Conservation (phyloP, 2,329 filamentous ascomycete species). For the Trichoderma polysporum region DNA sequence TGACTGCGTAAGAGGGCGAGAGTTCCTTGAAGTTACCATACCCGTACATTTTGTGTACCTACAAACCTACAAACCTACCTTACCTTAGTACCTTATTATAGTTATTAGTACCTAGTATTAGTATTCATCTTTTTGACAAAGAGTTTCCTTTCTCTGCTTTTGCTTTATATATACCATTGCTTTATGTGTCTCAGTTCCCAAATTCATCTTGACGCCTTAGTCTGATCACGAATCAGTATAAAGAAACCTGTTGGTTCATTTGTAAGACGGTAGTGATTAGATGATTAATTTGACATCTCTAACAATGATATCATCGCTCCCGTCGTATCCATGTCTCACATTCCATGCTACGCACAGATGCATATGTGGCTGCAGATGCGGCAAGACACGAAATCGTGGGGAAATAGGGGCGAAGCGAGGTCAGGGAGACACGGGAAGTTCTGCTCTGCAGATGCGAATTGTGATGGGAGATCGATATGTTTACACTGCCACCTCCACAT, state of each 20-base stretch:
- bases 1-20: not conserved
- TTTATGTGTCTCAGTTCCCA: not conserved
- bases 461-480: not conserved
- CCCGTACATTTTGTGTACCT: slow-evolving; percentile 13
- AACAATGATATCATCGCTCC: slow-evolving; percentile 7
- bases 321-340: slow-evolving; percentile 19
- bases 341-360: slow-evolving; percentile 9
- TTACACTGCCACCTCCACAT: slow-evolving; percentile 13
- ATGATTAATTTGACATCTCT: not conserved
- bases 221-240: not conserved
- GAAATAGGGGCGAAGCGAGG: slow-evolving; percentile 7
- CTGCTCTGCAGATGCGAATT: not conserved
- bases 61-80: slow-evolving; percentile 12
- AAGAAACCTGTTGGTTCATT: not conserved
- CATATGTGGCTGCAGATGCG: not conserved
- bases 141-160: not conserved
- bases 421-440: not conserved
- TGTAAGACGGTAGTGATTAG: too few relatives aligned
- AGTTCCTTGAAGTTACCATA: not conserved
- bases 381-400: not conserved
- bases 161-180: not conserved
- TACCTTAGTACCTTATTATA: slow-evolving; percentile 15
- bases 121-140: not conserved
- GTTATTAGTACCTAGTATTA: slow-evolving; percentile 25
- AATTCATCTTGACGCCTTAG: not conserved